These are phyloP conservation scores for Ogataea paraovalis DNA, from an alignment of 805 yeast genomes.

Conservation along the genomic window DNA sequence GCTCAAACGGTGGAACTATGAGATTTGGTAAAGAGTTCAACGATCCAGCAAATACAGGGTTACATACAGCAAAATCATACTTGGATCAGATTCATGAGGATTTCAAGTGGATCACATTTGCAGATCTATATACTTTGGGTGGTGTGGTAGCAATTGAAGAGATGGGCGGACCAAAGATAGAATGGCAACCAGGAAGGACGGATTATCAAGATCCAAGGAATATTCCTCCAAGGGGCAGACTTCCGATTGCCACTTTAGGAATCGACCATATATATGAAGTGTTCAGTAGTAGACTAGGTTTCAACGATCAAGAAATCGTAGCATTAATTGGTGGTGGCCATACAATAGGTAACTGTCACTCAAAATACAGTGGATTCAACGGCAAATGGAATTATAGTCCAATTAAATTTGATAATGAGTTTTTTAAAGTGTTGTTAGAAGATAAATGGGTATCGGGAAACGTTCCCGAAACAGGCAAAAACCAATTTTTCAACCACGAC, in stretches of 20 bases:
- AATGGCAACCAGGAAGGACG: conserved; percentile 81
- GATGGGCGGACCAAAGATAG: conserved; percentile 71
- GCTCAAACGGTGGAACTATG: conserved; percentile 72
- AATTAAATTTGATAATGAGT: conserved; percentile 38
- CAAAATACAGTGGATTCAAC: conserved; percentile 44
- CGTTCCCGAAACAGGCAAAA: conserved; percentile 40
- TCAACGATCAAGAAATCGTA: conserved; percentile 68
- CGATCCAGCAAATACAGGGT: conserved; percentile 62
- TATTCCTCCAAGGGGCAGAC: conserved; percentile 62
- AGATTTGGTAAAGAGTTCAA: conserved; percentile 48
- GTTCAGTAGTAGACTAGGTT: conserved; percentile 58
- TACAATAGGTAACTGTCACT: conserved; percentile 72
- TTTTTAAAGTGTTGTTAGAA: conserved; percentile 42
- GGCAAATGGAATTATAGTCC: conserved; percentile 46
- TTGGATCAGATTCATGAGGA: conserved; percentile 51
- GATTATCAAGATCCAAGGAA: conserved; percentile 48
- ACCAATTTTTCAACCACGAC: conserved; percentile 37
- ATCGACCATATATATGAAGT: conserved; percentile 60
- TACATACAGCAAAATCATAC: conserved; percentile 52
- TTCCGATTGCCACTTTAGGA: conserved; percentile 70
- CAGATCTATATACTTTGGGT: conserved; percentile 76
- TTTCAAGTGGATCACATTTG: conserved; percentile 70
- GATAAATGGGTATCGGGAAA: conserved; percentile 38
- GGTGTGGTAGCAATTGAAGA: conserved; percentile 79
- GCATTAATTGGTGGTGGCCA: conserved; percentile 77